phyloP scores from a whole-genome alignment of 2,329 filamentous ascomycete genomes.

The Pseudocercospora cruenta region DNA sequence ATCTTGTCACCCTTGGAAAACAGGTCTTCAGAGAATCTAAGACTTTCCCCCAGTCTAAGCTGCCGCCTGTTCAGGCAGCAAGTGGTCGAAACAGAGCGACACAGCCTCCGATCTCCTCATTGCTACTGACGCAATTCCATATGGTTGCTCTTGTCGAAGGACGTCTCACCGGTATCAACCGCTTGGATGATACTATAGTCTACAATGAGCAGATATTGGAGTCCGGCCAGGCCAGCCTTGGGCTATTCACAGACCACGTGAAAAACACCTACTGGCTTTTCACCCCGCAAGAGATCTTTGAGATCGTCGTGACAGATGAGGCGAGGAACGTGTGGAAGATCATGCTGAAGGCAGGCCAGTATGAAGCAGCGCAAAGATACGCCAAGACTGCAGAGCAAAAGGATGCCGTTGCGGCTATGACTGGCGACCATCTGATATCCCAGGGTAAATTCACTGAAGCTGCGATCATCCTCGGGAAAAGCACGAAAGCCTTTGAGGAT shows the following conservation, averaged over 20 bases:
- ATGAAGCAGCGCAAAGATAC: constrained; percentile 84
- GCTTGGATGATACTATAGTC: constrained; percentile 80
- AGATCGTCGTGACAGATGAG: constrained; percentile 88
- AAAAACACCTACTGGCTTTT: constrained; percentile 99
- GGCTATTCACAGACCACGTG: constrained; percentile 83
- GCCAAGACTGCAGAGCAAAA: constrained; percentile 79
- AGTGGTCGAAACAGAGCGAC: constrained; percentile 67
- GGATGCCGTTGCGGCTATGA: constrained; percentile 88
- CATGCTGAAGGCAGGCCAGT: constrained; percentile 83
- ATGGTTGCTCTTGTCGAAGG: constrained; percentile 81
- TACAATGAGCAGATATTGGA: constrained; percentile 88
- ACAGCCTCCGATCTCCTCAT: constrained; percentile 74
- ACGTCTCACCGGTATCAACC: constrained; percentile 81
- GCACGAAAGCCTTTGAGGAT: constrained; percentile 95
- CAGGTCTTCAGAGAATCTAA: constrained; percentile 79
- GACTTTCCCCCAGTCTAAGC: constrained; percentile 72
- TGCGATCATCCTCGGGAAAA: constrained; percentile 87
- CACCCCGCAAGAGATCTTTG: constrained; percentile 86
- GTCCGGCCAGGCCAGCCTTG: constrained; percentile 76
- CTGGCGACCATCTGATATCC: constrained; percentile 81
- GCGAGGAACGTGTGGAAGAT: constrained; percentile 94
- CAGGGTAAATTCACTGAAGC: constrained; percentile 85
- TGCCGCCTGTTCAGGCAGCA: constrained; percentile 64
- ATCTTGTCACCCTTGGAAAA: constrained; percentile 67
- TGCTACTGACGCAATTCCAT: constrained; percentile 92